Base-by-base conservation (phyloP, 2,329 filamentous ascomycete genomes). In the Fusarium tupiense region DNA sequence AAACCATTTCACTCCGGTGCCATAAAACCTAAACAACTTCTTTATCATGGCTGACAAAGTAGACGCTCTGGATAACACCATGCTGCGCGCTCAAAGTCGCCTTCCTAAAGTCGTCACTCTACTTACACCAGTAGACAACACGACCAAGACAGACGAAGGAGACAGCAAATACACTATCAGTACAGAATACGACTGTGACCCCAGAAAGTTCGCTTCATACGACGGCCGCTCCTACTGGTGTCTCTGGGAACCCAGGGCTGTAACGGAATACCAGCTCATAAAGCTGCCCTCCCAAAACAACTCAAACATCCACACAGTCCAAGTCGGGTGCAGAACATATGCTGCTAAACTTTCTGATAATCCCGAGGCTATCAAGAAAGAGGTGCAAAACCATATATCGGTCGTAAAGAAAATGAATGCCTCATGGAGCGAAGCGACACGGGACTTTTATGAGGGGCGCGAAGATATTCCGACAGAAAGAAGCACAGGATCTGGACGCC, bases 301-400 rank as follows among this genome's bases (percentile, higher is more conserved):
- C 16, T 56, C 71, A 4, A 29, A n/a, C 11, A 37, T 61, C 10
- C 65, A 65, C 33, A 69, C 43, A 8, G 49, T 53, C 1, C 24
- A 61, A 33, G 44, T 66, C 9, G 49, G 46, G 10, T 8, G 31
- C 16, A 58, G 22, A 20, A 44, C 16, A 5, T 59, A 63, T 24
- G 37, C 57, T 14, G 67, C 67, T 11, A 76, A 63, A 17, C 24
- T 72, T 9, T 61, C 52, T 24, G 20, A 38, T 7, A 24, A 44
- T 12, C 31, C 52, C 2, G 8, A 46, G 17, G 20, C 16, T 20
- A 46, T 61, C 17, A 41, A n/a, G 6, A 26, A 22, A 16, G 71
- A 72, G 31, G 11, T 72, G 20, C 19, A 14, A 16, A 40, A 40
- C 29, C 64, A 75, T 14, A 16, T 38, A 4, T 33, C 11, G 10